Conservation (phyloP, 2,329 filamentous ascomycete genomes). For the Ceratocystis cubensis region DNA sequence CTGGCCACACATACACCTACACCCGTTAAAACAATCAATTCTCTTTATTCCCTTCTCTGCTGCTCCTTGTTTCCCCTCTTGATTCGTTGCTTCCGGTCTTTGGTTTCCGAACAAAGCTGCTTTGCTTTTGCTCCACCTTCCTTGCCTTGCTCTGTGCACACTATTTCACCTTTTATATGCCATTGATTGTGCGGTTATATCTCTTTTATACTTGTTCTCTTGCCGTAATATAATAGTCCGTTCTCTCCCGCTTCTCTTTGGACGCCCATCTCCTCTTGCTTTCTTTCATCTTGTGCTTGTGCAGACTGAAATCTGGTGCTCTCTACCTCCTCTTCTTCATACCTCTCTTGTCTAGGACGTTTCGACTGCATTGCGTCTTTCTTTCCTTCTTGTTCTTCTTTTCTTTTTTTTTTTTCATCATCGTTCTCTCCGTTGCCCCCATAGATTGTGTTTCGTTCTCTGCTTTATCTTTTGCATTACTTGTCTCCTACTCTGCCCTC, state of each 20-base stretch:
- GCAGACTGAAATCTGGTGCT: background rate
- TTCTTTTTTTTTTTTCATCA: background rate
- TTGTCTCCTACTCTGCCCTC: background rate
- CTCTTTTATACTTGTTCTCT: background rate
- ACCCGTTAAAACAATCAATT: background rate
- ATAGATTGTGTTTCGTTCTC: background rate
- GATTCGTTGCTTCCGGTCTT: background rate
- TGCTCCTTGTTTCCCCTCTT: background rate
- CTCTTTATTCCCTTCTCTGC: background rate
- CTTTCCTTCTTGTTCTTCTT: background rate
- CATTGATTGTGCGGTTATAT: background rate
- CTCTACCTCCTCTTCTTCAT: too few relatives aligned
- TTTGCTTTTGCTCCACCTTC: background rate
- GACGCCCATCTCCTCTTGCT: background rate
- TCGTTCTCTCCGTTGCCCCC: background rate
- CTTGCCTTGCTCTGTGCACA: background rate
- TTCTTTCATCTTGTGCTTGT: background rate
- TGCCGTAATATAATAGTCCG: constrained; percentile 1
- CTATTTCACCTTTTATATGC: background rate
- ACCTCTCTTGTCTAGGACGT: too few relatives aligned
- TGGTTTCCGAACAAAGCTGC: background rate
- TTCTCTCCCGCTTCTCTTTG: constrained; percentile 3
- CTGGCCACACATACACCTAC: too few relatives aligned
- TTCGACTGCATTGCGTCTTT: background rate
- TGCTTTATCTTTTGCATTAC: background rate